These are phyloP conservation scores for Aspergillus awamori DNA, from an alignment of 2,329 filamentous ascomycete species.

Conservation along the genomic window DNA sequence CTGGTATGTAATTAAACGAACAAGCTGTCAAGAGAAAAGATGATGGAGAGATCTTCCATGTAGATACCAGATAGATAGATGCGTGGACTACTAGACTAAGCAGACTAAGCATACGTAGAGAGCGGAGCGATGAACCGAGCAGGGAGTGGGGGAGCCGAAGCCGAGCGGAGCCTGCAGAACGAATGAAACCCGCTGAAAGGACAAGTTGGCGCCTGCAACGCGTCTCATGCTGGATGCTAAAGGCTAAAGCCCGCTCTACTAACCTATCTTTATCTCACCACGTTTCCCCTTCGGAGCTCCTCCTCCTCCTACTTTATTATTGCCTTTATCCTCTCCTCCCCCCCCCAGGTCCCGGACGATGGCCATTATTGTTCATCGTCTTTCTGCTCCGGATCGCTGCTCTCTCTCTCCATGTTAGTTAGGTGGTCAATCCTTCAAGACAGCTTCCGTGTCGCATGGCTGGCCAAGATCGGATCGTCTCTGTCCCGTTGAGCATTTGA, in stretches of 20 bases:
- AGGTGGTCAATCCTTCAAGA: not conserved
- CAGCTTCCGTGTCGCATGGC: conserved; percentile 28
- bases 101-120: not conserved
- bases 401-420: conserved; percentile 14
- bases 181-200: conserved; percentile 19
- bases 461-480: conserved; percentile 27
- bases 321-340: not conserved
- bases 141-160: not conserved
- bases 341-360: conserved; percentile 12
- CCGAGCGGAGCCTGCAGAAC: not conserved
- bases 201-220: conserved; percentile 27
- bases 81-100: too few species aligned
- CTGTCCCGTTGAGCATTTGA: conserved; percentile 22
- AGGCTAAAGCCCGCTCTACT: too few species aligned
- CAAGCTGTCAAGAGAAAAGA: too few species aligned
- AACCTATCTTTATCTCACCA: not conserved
- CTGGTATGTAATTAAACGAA: not conserved
- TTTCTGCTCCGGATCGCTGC: conserved; percentile 1
- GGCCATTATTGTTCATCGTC: conserved; percentile 10
- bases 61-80: too few species aligned
- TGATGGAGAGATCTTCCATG: too few species aligned
- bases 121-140: not conserved
- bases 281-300: not conserved
- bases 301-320: not conserved
- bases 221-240: not conserved